Evolutionary conservation across 2,329 filamentous ascomycete genomes (phyloP).

Genomic region (Rhynchosporium secalis): DNA sequence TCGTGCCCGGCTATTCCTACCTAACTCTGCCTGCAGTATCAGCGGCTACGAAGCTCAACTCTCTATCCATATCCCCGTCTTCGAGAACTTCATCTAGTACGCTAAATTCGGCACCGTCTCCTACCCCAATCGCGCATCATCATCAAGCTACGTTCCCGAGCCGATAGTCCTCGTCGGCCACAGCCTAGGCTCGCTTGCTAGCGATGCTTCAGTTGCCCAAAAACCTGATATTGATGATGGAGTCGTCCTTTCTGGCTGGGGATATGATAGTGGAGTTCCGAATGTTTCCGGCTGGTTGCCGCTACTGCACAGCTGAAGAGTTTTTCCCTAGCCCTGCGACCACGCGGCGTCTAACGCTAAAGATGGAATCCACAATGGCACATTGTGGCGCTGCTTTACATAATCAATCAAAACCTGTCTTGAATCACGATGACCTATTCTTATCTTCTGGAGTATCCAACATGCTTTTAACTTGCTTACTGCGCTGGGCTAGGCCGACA

Average conservation of each 20-base stretch:
- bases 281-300: neutral
- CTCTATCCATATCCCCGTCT: slow-evolving; percentile 31
- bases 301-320: slow-evolving; percentile 5
- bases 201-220: slow-evolving; percentile 52
- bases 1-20: neutral
- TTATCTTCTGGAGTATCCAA: too few relatives aligned
- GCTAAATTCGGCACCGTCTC: slow-evolving; percentile 31
- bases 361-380: neutral
- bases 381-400: too few relatives aligned
- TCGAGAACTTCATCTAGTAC: slow-evolving; percentile 16
- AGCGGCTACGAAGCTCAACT: slow-evolving; percentile 37
- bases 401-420: too few relatives aligned
- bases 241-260: slow-evolving; percentile 60
- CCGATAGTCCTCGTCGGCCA: slow-evolving; percentile 50
- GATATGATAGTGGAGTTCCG: slow-evolving; percentile 29
- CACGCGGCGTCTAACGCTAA: too few relatives aligned
- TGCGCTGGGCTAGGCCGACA: too few relatives aligned
- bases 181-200: slow-evolving; percentile 60
- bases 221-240: slow-evolving; percentile 56
- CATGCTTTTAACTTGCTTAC: too few relatives aligned
- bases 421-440: too few relatives aligned
- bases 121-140: slow-evolving; percentile 26
- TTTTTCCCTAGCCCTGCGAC: too few relatives aligned
- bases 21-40: slow-evolving; percentile 14
- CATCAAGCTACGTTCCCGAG: slow-evolving; percentile 50